These are phyloP conservation scores for Beauveria brongniartii DNA, from an alignment of 2,329 filamentous ascomycete genomes.

Conservation along the genomic window DNA sequence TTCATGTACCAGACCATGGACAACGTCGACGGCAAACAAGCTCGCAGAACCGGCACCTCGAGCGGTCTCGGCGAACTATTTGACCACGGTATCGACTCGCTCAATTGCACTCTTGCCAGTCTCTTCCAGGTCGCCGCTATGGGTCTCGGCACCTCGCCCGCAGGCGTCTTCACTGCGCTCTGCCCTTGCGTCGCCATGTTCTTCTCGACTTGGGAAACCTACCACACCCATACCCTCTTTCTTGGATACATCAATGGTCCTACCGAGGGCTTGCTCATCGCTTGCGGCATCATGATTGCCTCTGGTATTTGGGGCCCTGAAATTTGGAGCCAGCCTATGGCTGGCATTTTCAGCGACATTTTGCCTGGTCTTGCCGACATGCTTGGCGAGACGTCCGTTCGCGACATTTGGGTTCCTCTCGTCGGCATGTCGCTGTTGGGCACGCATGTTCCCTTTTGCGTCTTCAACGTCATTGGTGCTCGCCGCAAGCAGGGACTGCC, in stretches of 20 bases:
- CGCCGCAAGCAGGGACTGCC: slow-evolving; percentile 65
- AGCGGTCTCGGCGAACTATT: slow-evolving; percentile 94
- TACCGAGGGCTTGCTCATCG: slow-evolving; percentile 88
- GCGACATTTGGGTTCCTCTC: slow-evolving; percentile 78
- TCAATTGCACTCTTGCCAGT: slow-evolving; percentile 93
- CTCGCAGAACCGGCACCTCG: slow-evolving; percentile 86
- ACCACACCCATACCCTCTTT: slow-evolving; percentile 95
- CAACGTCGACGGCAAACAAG: slow-evolving; percentile 98
- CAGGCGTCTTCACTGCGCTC: slow-evolving; percentile 85
- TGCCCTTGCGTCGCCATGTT: slow-evolving; percentile 95
- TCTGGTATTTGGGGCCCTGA: slow-evolving; percentile 83
- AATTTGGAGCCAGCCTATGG: slow-evolving; percentile 74
- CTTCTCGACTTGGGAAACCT: slow-evolving; percentile 99
- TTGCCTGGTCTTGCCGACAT: slow-evolving; percentile 45
- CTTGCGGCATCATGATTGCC: slow-evolving; percentile 74
- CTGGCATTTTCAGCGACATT: slow-evolving; percentile 53
- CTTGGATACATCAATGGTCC: slow-evolving; percentile 95
- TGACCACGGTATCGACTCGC: slow-evolving; percentile 95
- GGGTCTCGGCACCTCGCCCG: slow-evolving; percentile 75
- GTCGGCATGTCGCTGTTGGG: slow-evolving; percentile 58
- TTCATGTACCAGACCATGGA: slow-evolving; percentile 99
- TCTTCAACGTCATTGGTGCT: slow-evolving; percentile 75
- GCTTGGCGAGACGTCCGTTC: slow-evolving; percentile 65
- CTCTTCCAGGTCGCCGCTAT: slow-evolving; percentile 88
- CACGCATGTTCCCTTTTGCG: slow-evolving; percentile 79